Conservation (phyloP, 202 grass and related monocot genomes). For the Zoysia matrella region DNA sequence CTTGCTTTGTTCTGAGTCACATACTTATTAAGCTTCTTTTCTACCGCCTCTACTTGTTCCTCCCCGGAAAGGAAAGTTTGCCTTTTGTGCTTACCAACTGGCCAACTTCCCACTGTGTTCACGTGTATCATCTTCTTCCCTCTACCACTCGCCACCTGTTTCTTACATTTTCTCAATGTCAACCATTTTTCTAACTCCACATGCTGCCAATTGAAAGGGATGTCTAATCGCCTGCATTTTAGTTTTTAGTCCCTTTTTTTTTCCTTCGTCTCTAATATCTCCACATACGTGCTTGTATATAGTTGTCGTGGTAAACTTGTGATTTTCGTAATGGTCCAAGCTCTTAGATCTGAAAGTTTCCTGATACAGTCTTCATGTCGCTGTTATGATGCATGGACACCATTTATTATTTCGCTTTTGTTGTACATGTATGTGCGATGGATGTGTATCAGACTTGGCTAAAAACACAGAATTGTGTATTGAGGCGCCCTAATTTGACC, state of each 20-base stretch:
- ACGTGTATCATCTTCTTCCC: slow-evolving; percentile 42
- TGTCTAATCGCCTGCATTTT: slow-evolving; percentile 8
- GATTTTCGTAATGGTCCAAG: slow-evolving; percentile 41
- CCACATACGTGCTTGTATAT: neutral
- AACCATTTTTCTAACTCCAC: slow-evolving; percentile 35
- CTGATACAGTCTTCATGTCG: slow-evolving; percentile 22
- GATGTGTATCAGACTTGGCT: neutral
- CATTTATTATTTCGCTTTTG: slow-evolving; percentile 1
- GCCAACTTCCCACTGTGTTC: slow-evolving; percentile 44
- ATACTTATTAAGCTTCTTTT: slow-evolving; percentile 48
- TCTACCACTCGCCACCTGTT: slow-evolving; percentile 1
- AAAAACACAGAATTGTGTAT: neutral
- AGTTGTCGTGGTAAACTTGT: slow-evolving; percentile 32
- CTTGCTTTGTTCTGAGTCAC: slow-evolving; percentile 11
- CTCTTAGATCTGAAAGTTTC: slow-evolving; percentile 29
- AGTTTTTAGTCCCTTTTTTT: neutral
- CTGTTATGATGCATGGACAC: neutral
- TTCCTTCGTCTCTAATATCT: neutral
- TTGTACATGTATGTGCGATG: slow-evolving; percentile 8
- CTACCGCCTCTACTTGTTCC: slow-evolving; percentile 42
- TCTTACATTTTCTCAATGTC: slow-evolving; percentile 18
- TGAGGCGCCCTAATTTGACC: slow-evolving; percentile 31
- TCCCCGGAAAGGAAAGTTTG: slow-evolving; percentile 59
- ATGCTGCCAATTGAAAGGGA: slow-evolving; percentile 36
- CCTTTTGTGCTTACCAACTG: slow-evolving; percentile 55